These are phyloP conservation scores for Gonapodya sp. DNA, from an alignment of 192 early-diverging fungal genomes.

Conservation along the genomic window DNA sequence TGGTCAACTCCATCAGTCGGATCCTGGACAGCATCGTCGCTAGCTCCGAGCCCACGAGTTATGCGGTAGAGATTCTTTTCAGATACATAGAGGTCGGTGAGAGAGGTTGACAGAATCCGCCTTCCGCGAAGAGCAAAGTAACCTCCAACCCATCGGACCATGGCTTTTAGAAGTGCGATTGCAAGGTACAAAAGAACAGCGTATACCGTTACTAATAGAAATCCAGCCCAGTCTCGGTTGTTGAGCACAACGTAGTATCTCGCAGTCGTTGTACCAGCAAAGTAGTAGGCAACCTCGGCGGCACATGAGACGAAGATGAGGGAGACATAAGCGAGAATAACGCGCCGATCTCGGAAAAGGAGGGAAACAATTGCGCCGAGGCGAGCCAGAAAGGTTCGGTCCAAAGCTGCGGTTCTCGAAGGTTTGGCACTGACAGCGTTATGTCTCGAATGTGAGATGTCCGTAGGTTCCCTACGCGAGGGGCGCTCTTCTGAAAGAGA, in stretches of 20 bases:
- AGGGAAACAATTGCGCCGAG: background rate
- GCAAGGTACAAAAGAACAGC: background rate
- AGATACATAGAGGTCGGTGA: background rate
- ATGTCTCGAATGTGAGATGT: too few relatives aligned
- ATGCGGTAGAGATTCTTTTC: constrained; percentile 5
- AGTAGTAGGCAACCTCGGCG: background rate
- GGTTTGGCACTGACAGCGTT: too few relatives aligned
- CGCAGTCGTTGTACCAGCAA: background rate
- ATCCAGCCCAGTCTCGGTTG: background rate
- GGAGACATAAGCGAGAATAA: background rate
- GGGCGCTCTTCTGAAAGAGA: too few relatives aligned
- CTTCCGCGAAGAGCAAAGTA: constrained; percentile 1
- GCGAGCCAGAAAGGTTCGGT: background rate
- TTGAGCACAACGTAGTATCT: background rate
- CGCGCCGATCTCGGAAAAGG: background rate
- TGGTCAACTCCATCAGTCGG: background rate
- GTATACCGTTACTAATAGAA: background rate
- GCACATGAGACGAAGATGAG: background rate
- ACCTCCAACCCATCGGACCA: background rate
- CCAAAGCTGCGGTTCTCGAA: too few relatives aligned
- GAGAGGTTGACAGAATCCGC: background rate
- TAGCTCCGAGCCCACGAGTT: background rate
- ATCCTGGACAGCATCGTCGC: background rate
- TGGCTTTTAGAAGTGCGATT: background rate
- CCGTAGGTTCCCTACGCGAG: too few relatives aligned